phyloP scores from a whole-genome alignment of 1,139 yeast genomes.

The Hansenula sp. region DNA sequence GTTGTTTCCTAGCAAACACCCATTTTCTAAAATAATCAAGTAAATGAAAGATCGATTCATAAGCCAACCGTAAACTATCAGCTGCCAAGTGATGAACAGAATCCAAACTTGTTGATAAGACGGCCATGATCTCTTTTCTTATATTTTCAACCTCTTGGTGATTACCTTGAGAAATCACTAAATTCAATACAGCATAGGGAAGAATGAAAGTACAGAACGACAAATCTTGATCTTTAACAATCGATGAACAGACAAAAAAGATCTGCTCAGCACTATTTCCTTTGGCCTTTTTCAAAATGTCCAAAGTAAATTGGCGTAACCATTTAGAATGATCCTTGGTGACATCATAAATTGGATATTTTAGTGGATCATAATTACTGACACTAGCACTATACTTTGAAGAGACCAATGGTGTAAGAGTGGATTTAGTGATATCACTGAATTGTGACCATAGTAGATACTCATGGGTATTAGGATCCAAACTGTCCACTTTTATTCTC shows the following conservation, averaged over 20 bases:
- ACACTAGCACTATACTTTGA: conserved; percentile 65
- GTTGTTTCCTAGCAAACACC: conserved; percentile 33
- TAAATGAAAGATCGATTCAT: conserved; percentile 69
- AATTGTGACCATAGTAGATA: conserved; percentile 55
- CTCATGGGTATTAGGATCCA: conserved; percentile 29
- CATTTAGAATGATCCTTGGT: conserved; percentile 49
- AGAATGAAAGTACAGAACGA: conserved; percentile 67
- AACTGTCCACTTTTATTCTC: conserved; percentile 29
- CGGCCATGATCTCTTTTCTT: conserved; percentile 50
- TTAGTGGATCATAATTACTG: conserved; percentile 32
- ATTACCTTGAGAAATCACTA: conserved; percentile 40
- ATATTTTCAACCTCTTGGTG: conserved; percentile 45
- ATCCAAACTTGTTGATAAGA: conserved; percentile 47
- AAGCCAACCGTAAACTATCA: conserved; percentile 60
- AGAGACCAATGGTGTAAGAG: conserved; percentile 68
- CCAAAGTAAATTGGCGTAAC: conserved; percentile 67
- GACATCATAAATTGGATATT: conserved; percentile 47
- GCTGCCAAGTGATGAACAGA: conserved; percentile 44
- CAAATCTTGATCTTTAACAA: conserved; percentile 70
- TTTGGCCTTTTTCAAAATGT: conserved; percentile 45
- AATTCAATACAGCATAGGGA: conserved; percentile 73
- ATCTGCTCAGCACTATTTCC: conserved; percentile 43
- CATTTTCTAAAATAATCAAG: conserved; percentile 85
- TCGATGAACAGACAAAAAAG: conserved; percentile 59
- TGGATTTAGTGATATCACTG: conserved; percentile 65